Evolutionary conservation across 2,329 filamentous ascomycete genomes (phyloP).

Genomic region (Penicillium freii): DNA sequence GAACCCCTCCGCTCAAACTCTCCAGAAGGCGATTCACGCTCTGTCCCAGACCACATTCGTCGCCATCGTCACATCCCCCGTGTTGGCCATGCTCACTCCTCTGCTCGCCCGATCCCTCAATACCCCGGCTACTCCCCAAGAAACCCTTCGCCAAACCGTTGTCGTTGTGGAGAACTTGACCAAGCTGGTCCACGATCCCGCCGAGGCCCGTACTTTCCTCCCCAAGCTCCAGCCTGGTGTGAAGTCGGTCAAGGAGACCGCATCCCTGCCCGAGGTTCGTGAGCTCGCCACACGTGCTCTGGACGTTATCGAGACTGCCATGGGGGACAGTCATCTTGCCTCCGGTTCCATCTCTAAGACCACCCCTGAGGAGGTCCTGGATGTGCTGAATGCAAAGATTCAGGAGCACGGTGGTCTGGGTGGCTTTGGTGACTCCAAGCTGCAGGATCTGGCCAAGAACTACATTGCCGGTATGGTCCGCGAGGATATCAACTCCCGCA

Average conservation of each 20-base stretch:
- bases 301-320: slow-evolving; percentile 87
- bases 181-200: slow-evolving; percentile 92
- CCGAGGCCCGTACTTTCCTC: slow-evolving; percentile 91
- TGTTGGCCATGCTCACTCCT: slow-evolving; percentile 89
- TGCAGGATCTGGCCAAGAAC: slow-evolving; percentile 65
- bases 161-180: slow-evolving; percentile 98
- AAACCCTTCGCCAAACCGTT: slow-evolving; percentile 91
- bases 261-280: slow-evolving; percentile 90
- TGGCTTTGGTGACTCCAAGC: slow-evolving; percentile 58
- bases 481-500: slow-evolving; percentile 81
- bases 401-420: slow-evolving; percentile 65
- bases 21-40: slow-evolving; percentile 95
- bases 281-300: slow-evolving; percentile 81
- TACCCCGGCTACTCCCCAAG: slow-evolving; percentile 84
- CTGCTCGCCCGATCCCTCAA: slow-evolving; percentile 92
- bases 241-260: slow-evolving; percentile 79
- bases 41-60: slow-evolving; percentile 98
- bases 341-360: slow-evolving; percentile 61
- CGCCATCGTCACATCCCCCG: slow-evolving; percentile 89
- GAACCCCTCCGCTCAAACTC: slow-evolving; percentile 79
- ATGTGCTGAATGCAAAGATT: slow-evolving; percentile 72
- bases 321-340: slow-evolving; percentile 65
- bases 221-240: slow-evolving; percentile 94
- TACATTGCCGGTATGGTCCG: slow-evolving; percentile 84
- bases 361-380: slow-evolving; percentile 67